These are phyloP conservation scores for Physocladia obscura DNA, from an alignment of 192 early-diverging fungal genomes.

Conservation along the genomic window DNA sequence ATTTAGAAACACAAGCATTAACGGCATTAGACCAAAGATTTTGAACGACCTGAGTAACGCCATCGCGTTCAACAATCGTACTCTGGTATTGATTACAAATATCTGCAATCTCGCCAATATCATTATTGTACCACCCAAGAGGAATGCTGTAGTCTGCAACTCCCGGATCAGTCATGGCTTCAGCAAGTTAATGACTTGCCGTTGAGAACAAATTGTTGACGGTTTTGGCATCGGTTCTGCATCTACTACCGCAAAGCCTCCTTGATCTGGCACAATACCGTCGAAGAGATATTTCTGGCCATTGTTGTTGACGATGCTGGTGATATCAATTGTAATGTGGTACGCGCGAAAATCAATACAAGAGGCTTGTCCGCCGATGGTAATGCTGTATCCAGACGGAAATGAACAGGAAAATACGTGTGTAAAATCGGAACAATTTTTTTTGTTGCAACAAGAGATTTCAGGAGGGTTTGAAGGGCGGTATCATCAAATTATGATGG, in stretches of 20 bases:
- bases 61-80: conserved; percentile 3
- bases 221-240: conserved; percentile 9
- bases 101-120: conserved; percentile 37
- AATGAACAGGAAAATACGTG: conserved; percentile 10
- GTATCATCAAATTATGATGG: too few relatives aligned
- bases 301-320: conserved; percentile 1
- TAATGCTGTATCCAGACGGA: neutral
- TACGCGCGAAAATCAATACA: conserved; percentile 35
- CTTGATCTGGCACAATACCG: conserved; percentile 40
- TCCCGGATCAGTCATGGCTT: conserved; percentile 34
- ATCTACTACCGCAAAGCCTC: conserved; percentile 25
- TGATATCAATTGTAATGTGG: conserved; percentile 30
- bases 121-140: conserved; percentile 34
- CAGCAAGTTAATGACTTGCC: conserved; percentile 35
- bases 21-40: conserved; percentile 25
- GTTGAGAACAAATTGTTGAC: conserved; percentile 39
- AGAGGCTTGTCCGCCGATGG: conserved; percentile 2
- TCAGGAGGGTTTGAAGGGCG: neutral
- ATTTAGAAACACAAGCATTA: conserved; percentile 26
- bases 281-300: conserved; percentile 26
- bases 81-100: conserved; percentile 28
- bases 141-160: conserved; percentile 31
- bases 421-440: neutral
- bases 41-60: neutral
- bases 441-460: neutral